Percentiles rank a stretch among this genome's conserved stretches.
Evolutionary conservation across 768 basidiomycete genomes (phyloP).

Genomic region (Kwoniella sp.): DNA sequence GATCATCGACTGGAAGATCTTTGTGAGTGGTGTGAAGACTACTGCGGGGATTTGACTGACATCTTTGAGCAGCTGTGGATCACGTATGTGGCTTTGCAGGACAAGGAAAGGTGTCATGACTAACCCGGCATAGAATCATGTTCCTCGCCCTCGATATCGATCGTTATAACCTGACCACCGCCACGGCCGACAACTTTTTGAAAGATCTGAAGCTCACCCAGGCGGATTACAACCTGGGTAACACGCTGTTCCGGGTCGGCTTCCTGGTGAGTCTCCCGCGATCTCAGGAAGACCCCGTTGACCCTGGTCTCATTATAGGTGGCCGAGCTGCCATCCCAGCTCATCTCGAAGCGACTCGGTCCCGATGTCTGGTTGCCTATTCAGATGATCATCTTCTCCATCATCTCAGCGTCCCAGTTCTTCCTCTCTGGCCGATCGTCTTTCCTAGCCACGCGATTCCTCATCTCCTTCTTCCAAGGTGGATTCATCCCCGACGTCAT

Average conservation of each 20-base stretch:
- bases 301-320: conserved; percentile 3
- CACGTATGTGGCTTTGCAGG: neutral
- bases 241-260: conserved; percentile 57
- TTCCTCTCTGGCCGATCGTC: conserved; percentile 58
- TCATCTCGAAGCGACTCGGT: conserved; percentile 64
- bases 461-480: conserved; percentile 57
- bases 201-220: conserved; percentile 58
- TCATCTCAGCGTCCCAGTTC: conserved; percentile 59
- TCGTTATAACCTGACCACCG: conserved; percentile 61
- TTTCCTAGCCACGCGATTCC: conserved; percentile 57
- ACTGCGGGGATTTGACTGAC: neutral
- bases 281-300: too few species aligned
- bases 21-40: conserved; percentile 52
- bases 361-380: conserved; percentile 57
- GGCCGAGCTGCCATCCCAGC: conserved; percentile 65
- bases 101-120: too few species aligned
- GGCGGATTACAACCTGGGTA: conserved; percentile 53
- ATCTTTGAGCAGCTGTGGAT: conserved; percentile 25
- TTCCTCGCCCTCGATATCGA: conserved; percentile 55
- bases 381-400: conserved; percentile 55
- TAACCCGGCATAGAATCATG: conserved; percentile 56
- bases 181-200: conserved; percentile 68
- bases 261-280: conserved; percentile 16
- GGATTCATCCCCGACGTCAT: conserved; percentile 58
- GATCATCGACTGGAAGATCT: conserved; percentile 61